These are phyloP conservation scores for Esteya vermicola DNA, from an alignment of 2,329 filamentous ascomycete genomes.

Conservation along the genomic window DNA sequence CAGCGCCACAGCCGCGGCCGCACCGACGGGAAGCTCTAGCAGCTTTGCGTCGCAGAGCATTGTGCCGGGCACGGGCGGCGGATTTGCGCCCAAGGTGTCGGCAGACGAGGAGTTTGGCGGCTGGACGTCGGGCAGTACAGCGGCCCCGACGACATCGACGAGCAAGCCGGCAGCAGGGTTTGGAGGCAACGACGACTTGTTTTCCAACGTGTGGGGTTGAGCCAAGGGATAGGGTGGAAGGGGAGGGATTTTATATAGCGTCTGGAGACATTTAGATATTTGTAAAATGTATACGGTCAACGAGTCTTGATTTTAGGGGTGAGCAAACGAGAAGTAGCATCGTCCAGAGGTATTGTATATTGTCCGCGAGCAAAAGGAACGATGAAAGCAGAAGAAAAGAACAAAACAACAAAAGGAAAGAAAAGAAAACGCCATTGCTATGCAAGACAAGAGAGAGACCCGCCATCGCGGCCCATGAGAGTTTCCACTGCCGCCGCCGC, in stretches of 20 bases:
- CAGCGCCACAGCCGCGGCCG: constrained; percentile 11
- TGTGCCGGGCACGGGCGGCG: constrained; percentile 47
- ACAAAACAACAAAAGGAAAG: constrained; percentile 1
- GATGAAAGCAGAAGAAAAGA: background rate
- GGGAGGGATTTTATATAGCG: background rate
- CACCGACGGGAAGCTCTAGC: background rate
- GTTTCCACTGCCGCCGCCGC: too few relatives aligned
- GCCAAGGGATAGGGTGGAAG: background rate
- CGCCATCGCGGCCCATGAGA: too few relatives aligned
- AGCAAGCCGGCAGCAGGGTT: constrained; percentile 42
- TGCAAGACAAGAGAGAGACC: too few relatives aligned
- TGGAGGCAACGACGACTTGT: constrained; percentile 69
- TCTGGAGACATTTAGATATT: background rate
- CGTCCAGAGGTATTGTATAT: too few relatives aligned
- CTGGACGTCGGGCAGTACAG: constrained; percentile 62
- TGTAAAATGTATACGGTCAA: background rate
- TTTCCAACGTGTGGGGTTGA: constrained; percentile 90
- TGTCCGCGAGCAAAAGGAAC: background rate
- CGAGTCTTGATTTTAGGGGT: background rate
- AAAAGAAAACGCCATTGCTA: constrained; percentile 4
- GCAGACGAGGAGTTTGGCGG: constrained; percentile 94
- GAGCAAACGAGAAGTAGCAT: too few relatives aligned
- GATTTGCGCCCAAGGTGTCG: constrained; percentile 60
- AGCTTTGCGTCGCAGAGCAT: constrained; percentile 42
- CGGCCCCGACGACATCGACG: constrained; percentile 16